Conservation (phyloP, 1,284 basidiomycete genomes). For the Rhodotorula sp. region DNA sequence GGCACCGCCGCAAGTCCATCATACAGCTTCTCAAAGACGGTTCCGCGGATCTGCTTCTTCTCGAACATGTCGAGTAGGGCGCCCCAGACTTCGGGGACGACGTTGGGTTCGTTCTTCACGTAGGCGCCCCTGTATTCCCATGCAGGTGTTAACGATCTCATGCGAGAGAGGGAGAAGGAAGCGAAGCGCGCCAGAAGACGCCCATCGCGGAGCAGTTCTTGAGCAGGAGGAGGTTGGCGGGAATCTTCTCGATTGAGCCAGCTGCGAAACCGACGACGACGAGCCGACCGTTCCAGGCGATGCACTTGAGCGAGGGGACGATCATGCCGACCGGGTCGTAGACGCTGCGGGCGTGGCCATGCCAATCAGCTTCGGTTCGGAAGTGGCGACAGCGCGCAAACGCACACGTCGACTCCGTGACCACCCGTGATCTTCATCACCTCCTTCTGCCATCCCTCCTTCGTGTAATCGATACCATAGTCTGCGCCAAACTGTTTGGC, state of each 20-base stretch:
- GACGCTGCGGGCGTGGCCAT: conserved; percentile 49
- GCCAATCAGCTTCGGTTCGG: background rate
- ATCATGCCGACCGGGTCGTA: conserved; percentile 86
- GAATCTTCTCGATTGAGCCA: conserved; percentile 85
- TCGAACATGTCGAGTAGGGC: conserved; percentile 69
- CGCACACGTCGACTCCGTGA: conserved; percentile 62
- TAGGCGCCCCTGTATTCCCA: conserved; percentile 31
- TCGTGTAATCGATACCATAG: conserved; percentile 50
- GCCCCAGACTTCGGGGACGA: conserved; percentile 68
- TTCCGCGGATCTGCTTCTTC: conserved; percentile 65
- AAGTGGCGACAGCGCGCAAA: background rate
- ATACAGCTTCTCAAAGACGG: conserved; percentile 70
- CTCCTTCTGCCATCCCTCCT: conserved; percentile 51
- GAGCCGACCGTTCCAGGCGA: conserved; percentile 88
- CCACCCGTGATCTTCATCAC: conserved; percentile 67
- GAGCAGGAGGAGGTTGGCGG: conserved; percentile 80
- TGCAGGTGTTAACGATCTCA: background rate
- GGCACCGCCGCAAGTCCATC: conserved; percentile 67
- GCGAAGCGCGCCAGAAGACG: conserved; percentile 64
- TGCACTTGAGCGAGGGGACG: conserved; percentile 70
- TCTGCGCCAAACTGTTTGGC: conserved; percentile 51
- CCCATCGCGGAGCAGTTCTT: conserved; percentile 82
- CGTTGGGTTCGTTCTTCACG: conserved; percentile 65
- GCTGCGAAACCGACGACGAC: conserved; percentile 81
- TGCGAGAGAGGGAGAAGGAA: background rate